Conservation (phyloP, 768 basidiomycete species). For the Trametes villosa region DNA sequence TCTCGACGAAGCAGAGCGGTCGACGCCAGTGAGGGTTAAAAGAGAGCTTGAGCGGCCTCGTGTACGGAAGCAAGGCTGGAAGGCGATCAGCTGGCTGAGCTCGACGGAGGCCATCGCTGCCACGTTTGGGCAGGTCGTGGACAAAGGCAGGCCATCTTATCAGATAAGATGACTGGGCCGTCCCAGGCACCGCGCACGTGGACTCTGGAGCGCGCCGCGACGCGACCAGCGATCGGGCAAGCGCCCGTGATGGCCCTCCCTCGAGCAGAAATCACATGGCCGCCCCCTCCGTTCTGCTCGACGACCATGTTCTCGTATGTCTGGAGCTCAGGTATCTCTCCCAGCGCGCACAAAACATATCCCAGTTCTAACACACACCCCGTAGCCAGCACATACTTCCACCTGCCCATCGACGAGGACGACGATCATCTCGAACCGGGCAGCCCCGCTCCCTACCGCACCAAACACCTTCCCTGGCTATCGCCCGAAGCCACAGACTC, state of each 20-base stretch:
- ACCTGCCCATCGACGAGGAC: conserved; percentile 62
- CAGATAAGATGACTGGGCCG: conserved; percentile 27
- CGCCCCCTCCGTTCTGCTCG: conserved; percentile 18
- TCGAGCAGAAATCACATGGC: conserved; percentile 30
- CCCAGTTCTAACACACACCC: not conserved
- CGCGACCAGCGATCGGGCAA: too few species aligned
- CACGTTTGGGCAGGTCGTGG: not conserved
- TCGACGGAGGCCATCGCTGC: not conserved
- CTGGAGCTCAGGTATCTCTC: conserved; percentile 27
- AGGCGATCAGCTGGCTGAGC: not conserved
- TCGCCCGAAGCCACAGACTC: conserved; percentile 27
- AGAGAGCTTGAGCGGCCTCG: not conserved
- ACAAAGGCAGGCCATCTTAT: conserved; percentile 10
- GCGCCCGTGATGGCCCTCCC: conserved; percentile 7
- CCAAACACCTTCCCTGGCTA: conserved; percentile 36
- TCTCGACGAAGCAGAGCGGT: not conserved
- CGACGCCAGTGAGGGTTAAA: not conserved
- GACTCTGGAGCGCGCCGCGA: too few species aligned
- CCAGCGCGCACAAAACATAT: not conserved
- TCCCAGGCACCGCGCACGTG: not conserved
- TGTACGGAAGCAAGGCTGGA: not conserved
- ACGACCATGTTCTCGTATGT: conserved; percentile 37
- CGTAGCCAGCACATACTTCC: conserved; percentile 64
- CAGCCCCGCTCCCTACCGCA: conserved; percentile 34
- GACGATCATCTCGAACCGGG: conserved; percentile 53